These are phyloP conservation scores for Aspergillus sp. DNA, from an alignment of 2,329 filamentous ascomycete genomes.

Conservation along the genomic window DNA sequence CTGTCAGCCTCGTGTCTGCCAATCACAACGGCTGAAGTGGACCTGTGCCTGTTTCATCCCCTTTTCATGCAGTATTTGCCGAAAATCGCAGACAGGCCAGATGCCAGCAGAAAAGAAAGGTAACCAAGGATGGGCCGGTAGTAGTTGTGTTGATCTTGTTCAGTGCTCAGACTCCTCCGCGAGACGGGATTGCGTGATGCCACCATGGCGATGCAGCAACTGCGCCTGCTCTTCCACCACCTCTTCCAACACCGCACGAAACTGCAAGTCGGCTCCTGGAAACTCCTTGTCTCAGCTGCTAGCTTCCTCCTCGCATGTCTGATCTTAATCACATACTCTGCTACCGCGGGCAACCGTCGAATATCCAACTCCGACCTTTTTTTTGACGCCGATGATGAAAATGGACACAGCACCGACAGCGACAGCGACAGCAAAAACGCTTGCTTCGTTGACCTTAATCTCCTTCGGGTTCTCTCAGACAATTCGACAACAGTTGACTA, in stretches of 20 bases:
- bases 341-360: background rate
- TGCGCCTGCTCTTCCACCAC: slow-evolving; percentile 11
- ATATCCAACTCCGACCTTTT: background rate
- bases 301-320: slow-evolving; percentile 7
- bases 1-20: background rate
- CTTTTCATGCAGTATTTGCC: slow-evolving; percentile 3
- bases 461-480: slow-evolving; percentile 14
- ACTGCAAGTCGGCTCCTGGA: slow-evolving; percentile 1
- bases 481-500: slow-evolving; percentile 17
- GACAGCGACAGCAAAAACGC: background rate
- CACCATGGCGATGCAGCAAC: slow-evolving; percentile 13
- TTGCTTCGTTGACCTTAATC: slow-evolving; percentile 19
- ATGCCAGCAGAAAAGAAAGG: background rate
- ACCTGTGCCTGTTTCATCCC: slow-evolving; percentile 9
- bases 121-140: background rate
- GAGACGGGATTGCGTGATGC: slow-evolving; percentile 11
- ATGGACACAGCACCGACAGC: background rate
- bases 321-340: slow-evolving; percentile 11
- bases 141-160: background rate
- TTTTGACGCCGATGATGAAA: background rate
- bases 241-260: slow-evolving; percentile 11
- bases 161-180: background rate
- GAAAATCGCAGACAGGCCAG: background rate
- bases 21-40: slow-evolving; percentile 7
- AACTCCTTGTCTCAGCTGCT: slow-evolving; percentile 9